Evolutionary conservation across 2,329 filamentous ascomycete species (phyloP), one percentile per base, ranked within the genome.

Genomic region (Aspergillus phoenicis): DNA sequence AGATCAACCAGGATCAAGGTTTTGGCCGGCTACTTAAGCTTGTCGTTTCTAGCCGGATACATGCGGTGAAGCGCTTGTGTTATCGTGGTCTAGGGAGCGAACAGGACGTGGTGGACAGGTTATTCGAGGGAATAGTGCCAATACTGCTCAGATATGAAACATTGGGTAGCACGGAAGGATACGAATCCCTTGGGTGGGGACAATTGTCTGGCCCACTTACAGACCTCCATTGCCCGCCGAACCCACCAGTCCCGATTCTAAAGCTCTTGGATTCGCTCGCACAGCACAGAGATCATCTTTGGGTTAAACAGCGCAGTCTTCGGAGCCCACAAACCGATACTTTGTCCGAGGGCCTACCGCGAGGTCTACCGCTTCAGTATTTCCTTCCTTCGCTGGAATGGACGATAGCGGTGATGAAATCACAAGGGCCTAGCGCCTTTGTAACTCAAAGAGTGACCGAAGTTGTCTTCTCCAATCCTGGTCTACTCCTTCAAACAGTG

Each of bases 141-240:
- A 20, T 17, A 43, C 39, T 43, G 15, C 10, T 20, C 2, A 7
- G 17, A 17, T 43, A 20, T 43, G 39, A 57, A 48, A 49, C 17
- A 1, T 4, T 49, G n/a, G 54, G 41, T 7, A 49, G 47, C 22
- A 49, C 54, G n/a, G 54, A 57, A 49, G 54, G 54, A 49, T 57
- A 57, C 39, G 54, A 57, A 36, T n/a, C n/a, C 24, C 54, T 57
- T 30, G 43, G 39, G 17, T 57, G 54, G 54, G 22, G 24, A 49
- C 10, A 10, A 2, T 24, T 57, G 28, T 30, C 26, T 15, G 54
- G 54, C n/a, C 28, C 54, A 2, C 54, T 57, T 36, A 8, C 17
- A 24, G n/a, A n/a, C 15, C 7, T 57, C 8, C 6, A 43, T 8
- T 43, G 39, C 39, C 39, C 39, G 3, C 39, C 4, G 17, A 43